Conservation (phyloP, 2,329 filamentous ascomycete genomes). For the Dissoconium aciculare region DNA sequence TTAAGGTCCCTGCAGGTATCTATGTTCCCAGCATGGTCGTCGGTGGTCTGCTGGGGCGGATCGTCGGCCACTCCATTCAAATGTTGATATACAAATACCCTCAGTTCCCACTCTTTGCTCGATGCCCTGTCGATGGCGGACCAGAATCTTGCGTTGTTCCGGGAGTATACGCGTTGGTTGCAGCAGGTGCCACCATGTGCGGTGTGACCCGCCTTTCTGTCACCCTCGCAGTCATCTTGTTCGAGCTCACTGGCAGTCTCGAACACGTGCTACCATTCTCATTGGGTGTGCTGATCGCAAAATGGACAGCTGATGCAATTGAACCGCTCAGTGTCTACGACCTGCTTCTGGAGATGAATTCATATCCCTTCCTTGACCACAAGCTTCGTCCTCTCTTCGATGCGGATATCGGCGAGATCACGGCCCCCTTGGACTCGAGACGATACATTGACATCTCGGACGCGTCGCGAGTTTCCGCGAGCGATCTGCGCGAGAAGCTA, state of each 20-base stretch:
- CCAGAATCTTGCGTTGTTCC: conserved; percentile 81
- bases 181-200: conserved; percentile 94
- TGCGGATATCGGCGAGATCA: conserved; percentile 73
- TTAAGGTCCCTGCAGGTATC: conserved; percentile 91
- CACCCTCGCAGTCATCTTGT: conserved; percentile 85
- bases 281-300: conserved; percentile 79
- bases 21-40: conserved; percentile 99
- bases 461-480: conserved; percentile 65
- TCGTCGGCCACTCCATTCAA: conserved; percentile 74
- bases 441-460: conserved; percentile 77
- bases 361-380: conserved; percentile 93
- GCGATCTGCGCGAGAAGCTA: conserved; percentile 63
- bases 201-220: conserved; percentile 88
- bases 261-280: conserved; percentile 95
- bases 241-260: conserved; percentile 86
- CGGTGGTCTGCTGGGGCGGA: conserved; percentile 76
- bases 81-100: conserved; percentile 63
- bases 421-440: conserved; percentile 57
- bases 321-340: conserved; percentile 95
- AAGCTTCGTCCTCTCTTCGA: conserved; percentile 88
- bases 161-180: conserved; percentile 90
- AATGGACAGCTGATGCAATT: conserved; percentile 93
- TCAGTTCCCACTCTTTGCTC: conserved; percentile 55
- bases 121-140: conserved; percentile 51
- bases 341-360: conserved; percentile 88